Percentiles rank a stretch among this genome's conserved stretches.
Evolutionary conservation across 1,284 basidiomycete species (phyloP).

Genomic region (Clitocybe nebularis): DNA sequence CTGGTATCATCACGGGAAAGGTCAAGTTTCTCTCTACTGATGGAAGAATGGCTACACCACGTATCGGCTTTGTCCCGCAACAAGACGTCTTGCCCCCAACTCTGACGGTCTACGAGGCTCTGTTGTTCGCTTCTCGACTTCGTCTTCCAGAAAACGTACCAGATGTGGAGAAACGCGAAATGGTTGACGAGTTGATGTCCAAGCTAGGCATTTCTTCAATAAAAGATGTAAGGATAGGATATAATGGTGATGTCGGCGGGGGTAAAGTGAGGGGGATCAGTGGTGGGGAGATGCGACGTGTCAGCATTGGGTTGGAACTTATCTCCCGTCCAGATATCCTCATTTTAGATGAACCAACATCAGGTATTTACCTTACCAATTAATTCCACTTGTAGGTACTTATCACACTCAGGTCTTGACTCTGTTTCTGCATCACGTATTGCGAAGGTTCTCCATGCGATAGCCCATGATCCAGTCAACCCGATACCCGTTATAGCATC

Average conservation of each 20-base stretch:
- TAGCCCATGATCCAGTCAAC: conserved; percentile 65
- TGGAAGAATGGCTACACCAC: conserved; percentile 28
- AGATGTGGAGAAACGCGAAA: conserved; percentile 58
- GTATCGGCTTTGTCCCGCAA: conserved; percentile 84
- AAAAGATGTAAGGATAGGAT: conserved; percentile 73
- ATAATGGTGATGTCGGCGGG: conserved; percentile 40
- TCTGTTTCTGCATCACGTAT: conserved; percentile 84
- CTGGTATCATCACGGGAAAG: conserved; percentile 61
- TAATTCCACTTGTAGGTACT: conserved; percentile 1
- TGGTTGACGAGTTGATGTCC: conserved; percentile 66
- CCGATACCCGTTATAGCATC: conserved; percentile 82
- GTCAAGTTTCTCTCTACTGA: conserved; percentile 51
- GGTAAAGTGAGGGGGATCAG: conserved; percentile 78
- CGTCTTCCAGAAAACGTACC: conserved; percentile 80
- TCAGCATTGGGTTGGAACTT: conserved; percentile 82
- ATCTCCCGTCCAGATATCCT: conserved; percentile 79
- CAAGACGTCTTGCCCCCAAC: conserved; percentile 77
- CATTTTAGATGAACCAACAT: conserved; percentile 82
- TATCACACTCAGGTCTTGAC: conserved; percentile 55
- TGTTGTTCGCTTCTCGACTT: conserved; percentile 80
- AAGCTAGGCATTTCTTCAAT: conserved; percentile 74
- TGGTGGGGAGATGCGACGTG: conserved; percentile 81
- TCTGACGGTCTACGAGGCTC: conserved; percentile 79
- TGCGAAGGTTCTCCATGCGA: conserved; percentile 66
- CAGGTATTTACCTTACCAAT: conserved; percentile 38